Evolutionary conservation across 768 basidiomycete species (phyloP).

Genomic region (Mycena albidolilacea): DNA sequence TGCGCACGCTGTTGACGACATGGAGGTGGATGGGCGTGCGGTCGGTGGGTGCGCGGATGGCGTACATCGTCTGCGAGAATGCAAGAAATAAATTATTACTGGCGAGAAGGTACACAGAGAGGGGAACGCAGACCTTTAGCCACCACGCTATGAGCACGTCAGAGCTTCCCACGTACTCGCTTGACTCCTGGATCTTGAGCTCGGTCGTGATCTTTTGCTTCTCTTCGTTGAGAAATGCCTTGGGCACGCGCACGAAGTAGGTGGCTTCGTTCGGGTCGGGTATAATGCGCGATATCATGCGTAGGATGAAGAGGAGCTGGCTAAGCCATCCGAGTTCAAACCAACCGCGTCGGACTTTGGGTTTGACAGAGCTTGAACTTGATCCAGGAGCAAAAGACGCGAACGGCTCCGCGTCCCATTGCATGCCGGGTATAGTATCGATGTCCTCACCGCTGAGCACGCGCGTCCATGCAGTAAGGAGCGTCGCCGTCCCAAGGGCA

Average conservation of each 20-base stretch:
- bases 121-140: constrained; percentile 23
- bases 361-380: background rate
- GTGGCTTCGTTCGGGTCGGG: background rate
- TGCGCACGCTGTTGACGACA: constrained; percentile 16
- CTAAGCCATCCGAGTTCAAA: background rate
- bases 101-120: background rate
- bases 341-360: background rate
- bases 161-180: constrained; percentile 1
- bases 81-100: background rate
- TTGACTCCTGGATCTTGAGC: background rate
- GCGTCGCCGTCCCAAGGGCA: constrained; percentile 10
- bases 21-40: constrained; percentile 15
- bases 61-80: constrained; percentile 1
- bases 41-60: constrained; percentile 4
- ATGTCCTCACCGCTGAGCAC: constrained; percentile 15
- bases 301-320: background rate
- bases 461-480: constrained; percentile 22
- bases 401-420: constrained; percentile 16
- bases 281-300: background rate
- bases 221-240: background rate
- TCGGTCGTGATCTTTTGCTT: background rate
- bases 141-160: constrained; percentile 34
- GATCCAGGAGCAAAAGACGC: background rate
- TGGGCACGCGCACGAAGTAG: background rate
- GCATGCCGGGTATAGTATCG: constrained; percentile 25